Conservation (phyloP, 2,329 filamentous ascomycete species). For the Colletotrichum orbiculare region DNA sequence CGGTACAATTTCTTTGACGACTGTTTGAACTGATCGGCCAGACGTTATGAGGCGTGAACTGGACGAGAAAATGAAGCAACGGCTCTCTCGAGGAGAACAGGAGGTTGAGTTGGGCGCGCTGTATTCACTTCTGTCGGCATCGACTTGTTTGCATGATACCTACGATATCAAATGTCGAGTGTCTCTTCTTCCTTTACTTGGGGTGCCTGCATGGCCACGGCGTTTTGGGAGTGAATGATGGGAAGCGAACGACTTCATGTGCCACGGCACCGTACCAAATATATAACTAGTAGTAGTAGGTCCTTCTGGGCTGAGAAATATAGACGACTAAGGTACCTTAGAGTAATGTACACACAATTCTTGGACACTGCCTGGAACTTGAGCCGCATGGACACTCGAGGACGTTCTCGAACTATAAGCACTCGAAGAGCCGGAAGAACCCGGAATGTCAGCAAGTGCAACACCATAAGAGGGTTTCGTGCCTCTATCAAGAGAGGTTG, state of each 20-base stretch:
- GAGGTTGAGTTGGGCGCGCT: conserved; percentile 13
- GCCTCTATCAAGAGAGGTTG: too few relatives aligned
- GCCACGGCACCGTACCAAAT: conserved; percentile 31
- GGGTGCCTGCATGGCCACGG: conserved; percentile 34
- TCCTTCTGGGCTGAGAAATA: conserved; percentile 33
- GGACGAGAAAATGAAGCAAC: conserved; percentile 27
- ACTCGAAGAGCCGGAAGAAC: not conserved
- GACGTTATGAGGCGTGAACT: conserved; percentile 26
- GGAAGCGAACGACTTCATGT: conserved; percentile 35
- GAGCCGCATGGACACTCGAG: not conserved
- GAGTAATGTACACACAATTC: conserved; percentile 36
- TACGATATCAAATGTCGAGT: conserved; percentile 34
- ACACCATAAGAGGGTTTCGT: too few relatives aligned
- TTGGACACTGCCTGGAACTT: not conserved
- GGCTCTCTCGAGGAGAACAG: conserved; percentile 12
- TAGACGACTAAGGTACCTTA: conserved; percentile 34
- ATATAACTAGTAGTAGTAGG: conserved; percentile 36
- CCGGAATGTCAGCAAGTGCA: not conserved
- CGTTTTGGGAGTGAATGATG: conserved; percentile 34
- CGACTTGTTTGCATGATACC: conserved; percentile 33
- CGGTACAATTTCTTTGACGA: conserved; percentile 15
- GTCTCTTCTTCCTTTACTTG: conserved; percentile 25
- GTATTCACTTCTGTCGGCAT: conserved; percentile 31
- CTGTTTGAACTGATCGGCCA: not conserved
- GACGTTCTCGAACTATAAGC: not conserved